These are phyloP conservation scores for Dillenia turbinata DNA, from an alignment of 164 flowering plant species.

Conservation along the genomic window DNA sequence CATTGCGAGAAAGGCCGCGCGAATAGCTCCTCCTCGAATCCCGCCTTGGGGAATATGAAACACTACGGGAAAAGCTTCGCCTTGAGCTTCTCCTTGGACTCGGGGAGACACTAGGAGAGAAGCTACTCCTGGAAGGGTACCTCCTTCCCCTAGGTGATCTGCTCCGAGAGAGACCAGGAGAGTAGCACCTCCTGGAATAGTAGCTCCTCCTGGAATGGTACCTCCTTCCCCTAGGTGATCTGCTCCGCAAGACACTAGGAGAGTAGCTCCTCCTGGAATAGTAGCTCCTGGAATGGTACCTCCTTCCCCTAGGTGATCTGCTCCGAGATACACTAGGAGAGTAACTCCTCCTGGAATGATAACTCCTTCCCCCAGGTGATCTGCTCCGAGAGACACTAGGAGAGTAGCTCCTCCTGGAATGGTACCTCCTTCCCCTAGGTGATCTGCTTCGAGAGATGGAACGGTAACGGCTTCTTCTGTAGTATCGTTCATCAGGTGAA, in stretches of 20 bases:
- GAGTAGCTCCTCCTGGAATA: too few relatives aligned
- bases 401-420: slow-evolving; percentile 17
- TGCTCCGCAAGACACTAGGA: too few relatives aligned
- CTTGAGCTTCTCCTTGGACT: slow-evolving; percentile 16
- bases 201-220: slow-evolving; percentile 24
- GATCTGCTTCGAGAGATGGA: slow-evolving; percentile 21
- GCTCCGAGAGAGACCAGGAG: too few relatives aligned
- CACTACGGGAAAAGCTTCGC: slow-evolving; percentile 5
- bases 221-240: slow-evolving; percentile 9
- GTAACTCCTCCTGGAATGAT: slow-evolving; percentile 16
- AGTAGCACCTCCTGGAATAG: slow-evolving; percentile 23
- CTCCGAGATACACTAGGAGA: slow-evolving; percentile 18
- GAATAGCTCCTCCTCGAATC: slow-evolving; percentile 2
- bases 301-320: slow-evolving; percentile 7
- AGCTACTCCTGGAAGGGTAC: slow-evolving; percentile 23
- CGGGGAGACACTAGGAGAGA: slow-evolving; percentile 12
- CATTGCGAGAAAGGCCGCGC: neutral
- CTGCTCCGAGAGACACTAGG: slow-evolving; percentile 9
- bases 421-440: slow-evolving; percentile 9
- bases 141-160: slow-evolving; percentile 8
- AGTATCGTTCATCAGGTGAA: slow-evolving; percentile 23
- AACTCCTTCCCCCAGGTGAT: slow-evolving; percentile 2
- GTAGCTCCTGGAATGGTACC: slow-evolving; percentile 22
- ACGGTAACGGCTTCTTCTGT: slow-evolving; percentile 21
- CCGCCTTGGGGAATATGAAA: slow-evolving; percentile 4